Conservation (phyloP, 495 filamentous ascomycete genomes). For the Aspergillus steynii region DNA sequence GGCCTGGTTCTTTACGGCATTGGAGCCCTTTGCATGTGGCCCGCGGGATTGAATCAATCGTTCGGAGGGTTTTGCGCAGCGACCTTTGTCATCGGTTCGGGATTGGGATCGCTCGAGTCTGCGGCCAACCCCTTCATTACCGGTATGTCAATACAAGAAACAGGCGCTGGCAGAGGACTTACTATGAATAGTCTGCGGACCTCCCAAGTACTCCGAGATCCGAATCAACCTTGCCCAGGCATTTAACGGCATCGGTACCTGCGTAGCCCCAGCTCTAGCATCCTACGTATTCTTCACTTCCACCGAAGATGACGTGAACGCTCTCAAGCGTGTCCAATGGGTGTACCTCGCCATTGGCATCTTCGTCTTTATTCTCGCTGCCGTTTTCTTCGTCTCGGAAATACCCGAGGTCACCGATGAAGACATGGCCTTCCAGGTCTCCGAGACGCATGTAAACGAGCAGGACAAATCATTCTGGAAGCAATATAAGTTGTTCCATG, state of each 20-base stretch:
- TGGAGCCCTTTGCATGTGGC: constrained; percentile 58
- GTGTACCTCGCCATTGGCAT: constrained; percentile 71
- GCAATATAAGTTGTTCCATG: constrained; percentile 59
- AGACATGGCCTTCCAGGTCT: constrained; percentile 56
- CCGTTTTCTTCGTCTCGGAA: constrained; percentile 43
- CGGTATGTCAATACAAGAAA: constrained; percentile 24
- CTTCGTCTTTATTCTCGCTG: constrained; percentile 64
- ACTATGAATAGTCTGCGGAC: constrained; percentile 47
- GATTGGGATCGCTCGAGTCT: constrained; percentile 55
- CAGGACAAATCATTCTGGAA: constrained; percentile 47
- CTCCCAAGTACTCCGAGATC: constrained; percentile 52
- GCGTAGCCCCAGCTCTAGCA: constrained; percentile 65
- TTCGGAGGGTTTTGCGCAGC: constrained; percentile 63
- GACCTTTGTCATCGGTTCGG: constrained; percentile 59
- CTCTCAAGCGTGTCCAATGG: constrained; percentile 67
- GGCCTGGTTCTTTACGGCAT: constrained; percentile 52
- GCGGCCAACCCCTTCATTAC: constrained; percentile 59
- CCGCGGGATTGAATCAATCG: constrained; percentile 50
- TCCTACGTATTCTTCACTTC: constrained; percentile 66
- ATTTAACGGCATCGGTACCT: constrained; percentile 66
- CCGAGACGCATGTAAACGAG: constrained; percentile 43
- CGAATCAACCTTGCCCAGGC: constrained; percentile 69
- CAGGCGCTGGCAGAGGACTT: neutral
- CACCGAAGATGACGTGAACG: constrained; percentile 47
- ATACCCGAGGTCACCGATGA: constrained; percentile 59